Conservation (phyloP, 495 filamentous ascomycete species). For the Elasticomyces elasticus region DNA sequence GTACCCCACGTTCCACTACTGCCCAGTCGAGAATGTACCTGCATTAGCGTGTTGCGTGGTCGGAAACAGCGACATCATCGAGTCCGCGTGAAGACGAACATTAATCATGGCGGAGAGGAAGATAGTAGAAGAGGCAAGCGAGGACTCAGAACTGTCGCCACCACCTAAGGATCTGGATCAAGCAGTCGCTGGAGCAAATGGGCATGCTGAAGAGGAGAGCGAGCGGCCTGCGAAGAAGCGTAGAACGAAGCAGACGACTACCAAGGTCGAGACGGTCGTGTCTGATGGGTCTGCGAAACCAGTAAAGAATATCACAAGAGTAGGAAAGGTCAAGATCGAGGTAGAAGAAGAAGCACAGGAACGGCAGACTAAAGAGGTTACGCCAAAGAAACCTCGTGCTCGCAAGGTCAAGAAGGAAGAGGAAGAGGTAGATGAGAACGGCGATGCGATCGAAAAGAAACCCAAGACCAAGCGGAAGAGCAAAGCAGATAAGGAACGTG, state of each 20-base stretch:
- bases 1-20: neutral
- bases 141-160: conserved; percentile 12
- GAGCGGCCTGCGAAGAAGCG: conserved; percentile 8
- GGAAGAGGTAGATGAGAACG: conserved; percentile 1
- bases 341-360: neutral
- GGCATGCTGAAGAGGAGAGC: neutral
- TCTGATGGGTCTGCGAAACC: neutral
- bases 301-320: neutral
- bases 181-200: neutral
- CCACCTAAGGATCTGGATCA: conserved; percentile 9
- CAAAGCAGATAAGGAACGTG: conserved; percentile 40
- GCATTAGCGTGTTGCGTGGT: neutral
- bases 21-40: neutral
- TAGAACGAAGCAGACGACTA: neutral
- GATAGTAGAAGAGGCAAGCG: neutral
- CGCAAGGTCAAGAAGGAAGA: conserved; percentile 10
- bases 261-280: neutral
- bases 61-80: neutral
- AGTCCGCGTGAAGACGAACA: neutral
- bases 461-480: conserved; percentile 33
- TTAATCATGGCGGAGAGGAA: conserved; percentile 13
- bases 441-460: conserved; percentile 22
- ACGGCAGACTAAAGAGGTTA: neutral
- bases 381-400: conserved; percentile 2
- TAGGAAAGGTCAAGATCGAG: conserved; percentile 5